phyloP scores from a whole-genome alignment of 441 rosid species.

The Daphne laureola region DNA sequence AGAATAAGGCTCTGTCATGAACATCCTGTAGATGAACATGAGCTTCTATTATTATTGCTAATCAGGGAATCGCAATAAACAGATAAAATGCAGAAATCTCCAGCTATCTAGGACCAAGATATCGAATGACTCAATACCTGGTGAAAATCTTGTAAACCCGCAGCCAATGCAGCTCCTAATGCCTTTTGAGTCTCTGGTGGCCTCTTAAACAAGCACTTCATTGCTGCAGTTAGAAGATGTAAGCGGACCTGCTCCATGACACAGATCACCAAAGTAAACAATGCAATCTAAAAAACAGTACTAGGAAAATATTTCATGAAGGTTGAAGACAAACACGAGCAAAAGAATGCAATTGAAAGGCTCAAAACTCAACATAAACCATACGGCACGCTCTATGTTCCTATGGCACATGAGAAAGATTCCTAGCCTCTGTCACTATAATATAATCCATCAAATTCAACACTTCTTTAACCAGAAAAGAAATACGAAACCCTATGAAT shows the following conservation, averaged over 20 bases:
- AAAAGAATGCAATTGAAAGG: too few species aligned
- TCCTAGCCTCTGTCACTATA: too few species aligned
- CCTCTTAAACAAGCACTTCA: conserved; percentile 95
- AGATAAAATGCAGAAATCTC: not conserved
- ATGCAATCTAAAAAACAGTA: conserved; percentile 10
- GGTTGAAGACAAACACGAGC: too few species aligned
- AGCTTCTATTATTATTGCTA: conserved; percentile 17
- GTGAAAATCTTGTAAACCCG: conserved; percentile 87
- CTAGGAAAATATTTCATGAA: not conserved
- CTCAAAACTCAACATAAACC: too few species aligned
- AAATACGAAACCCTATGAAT: too few species aligned
- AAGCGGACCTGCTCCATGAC: conserved; percentile 66
- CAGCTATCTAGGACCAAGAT: not conserved
- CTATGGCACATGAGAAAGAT: too few species aligned
- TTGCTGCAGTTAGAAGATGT: conserved; percentile 88
- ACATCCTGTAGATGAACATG: conserved; percentile 65
- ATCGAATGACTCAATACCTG: conserved; percentile 44
- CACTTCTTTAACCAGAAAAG: too few species aligned
- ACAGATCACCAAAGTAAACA: conserved; percentile 14
- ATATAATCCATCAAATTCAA: too few species aligned
- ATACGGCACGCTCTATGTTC: too few species aligned
- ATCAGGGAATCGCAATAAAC: conserved; percentile 4
- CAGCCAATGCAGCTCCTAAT: conserved; percentile 80
- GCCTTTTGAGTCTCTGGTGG: conserved; percentile 95
- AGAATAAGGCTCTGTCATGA: conserved; percentile 96